These are phyloP conservation scores for Syzygium oleosum DNA, from an alignment of 345 rosid genomes.

Conservation along the genomic window DNA sequence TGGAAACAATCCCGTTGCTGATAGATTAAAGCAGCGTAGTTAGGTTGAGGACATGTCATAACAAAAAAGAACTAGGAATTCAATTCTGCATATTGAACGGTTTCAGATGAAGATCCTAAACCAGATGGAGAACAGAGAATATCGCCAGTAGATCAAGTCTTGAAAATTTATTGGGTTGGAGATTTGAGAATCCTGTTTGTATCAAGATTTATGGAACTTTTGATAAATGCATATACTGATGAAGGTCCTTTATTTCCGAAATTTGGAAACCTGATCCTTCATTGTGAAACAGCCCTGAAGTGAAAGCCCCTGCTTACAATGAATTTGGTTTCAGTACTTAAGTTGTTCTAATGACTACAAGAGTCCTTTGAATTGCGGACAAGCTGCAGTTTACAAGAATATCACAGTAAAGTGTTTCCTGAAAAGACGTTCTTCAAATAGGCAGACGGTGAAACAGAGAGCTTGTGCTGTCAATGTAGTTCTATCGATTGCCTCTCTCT, in stretches of 20 bases:
- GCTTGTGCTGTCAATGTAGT: neutral
- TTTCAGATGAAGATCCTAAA: neutral
- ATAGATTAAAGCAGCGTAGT: neutral
- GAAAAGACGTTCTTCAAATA: neutral
- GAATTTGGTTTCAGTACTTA: neutral
- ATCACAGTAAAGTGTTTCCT: neutral
- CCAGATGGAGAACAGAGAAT: neutral
- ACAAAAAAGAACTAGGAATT: neutral
- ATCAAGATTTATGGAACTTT: neutral
- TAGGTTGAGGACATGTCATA: neutral
- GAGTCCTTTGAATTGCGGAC: neutral
- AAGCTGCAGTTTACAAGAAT: neutral
- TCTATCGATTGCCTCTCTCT: neutral
- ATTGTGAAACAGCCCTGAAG: neutral
- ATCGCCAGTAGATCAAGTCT: neutral
- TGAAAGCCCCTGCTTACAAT: neutral
- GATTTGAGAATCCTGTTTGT: neutral
- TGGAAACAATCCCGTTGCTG: neutral
- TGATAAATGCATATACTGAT: neutral
- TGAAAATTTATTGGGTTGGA: neutral
- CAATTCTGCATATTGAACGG: neutral
- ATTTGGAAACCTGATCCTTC: neutral
- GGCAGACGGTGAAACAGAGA: neutral
- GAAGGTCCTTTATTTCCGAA: neutral
- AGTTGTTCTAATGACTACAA: neutral